Percentiles rank a stretch among this genome's conserved stretches.
Evolutionary conservation across 2,329 filamentous ascomycete genomes (phyloP).

Genomic region (Elsinoe perseae): DNA sequence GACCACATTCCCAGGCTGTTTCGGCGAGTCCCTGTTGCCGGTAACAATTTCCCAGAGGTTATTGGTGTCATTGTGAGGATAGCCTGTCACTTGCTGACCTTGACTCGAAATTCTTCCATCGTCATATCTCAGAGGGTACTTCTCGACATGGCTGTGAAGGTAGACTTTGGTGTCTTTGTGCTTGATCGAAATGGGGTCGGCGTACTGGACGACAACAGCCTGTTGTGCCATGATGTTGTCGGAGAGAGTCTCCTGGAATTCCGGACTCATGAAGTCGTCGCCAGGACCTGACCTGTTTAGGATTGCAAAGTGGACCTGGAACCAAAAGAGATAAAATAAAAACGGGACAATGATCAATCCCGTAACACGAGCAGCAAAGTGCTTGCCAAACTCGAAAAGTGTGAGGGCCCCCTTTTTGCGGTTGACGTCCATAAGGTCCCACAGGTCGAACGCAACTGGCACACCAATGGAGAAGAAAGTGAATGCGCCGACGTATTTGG

Average conservation of each 20-base stretch:
- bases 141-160: conserved; percentile 84
- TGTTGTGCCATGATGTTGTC: conserved; percentile 91
- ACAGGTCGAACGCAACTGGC: conserved; percentile 87
- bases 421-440: conserved; percentile 87
- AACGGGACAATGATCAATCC: conserved; percentile 87
- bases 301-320: conserved; percentile 96
- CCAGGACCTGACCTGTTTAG: conserved; percentile 82
- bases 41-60: conserved; percentile 93
- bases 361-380: conserved; percentile 79
- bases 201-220: conserved; percentile 79
- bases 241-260: conserved; percentile 93
- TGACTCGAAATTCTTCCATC: conserved; percentile 96
- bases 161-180: conserved; percentile 98
- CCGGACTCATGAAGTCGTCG: conserved; percentile 97
- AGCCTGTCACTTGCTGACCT: conserved; percentile 93
- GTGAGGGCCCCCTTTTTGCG: conserved; percentile 72
- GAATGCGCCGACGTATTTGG: conserved; percentile 94
- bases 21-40: conserved; percentile 44
- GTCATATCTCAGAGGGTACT: conserved; percentile 89
- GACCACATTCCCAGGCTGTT: conserved; percentile 56
- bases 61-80: conserved; percentile 97
- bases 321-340: conserved; percentile 99
- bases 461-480: conserved; percentile 96
- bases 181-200: conserved; percentile 74
- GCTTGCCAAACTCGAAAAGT: conserved; percentile 73